Percentiles rank a stretch among this genome's conserved stretches.
These are phyloP conservation scores for Talaromyces nanjingensis DNA, from an alignment of 495 filamentous ascomycete genomes.

Conservation along the genomic window DNA sequence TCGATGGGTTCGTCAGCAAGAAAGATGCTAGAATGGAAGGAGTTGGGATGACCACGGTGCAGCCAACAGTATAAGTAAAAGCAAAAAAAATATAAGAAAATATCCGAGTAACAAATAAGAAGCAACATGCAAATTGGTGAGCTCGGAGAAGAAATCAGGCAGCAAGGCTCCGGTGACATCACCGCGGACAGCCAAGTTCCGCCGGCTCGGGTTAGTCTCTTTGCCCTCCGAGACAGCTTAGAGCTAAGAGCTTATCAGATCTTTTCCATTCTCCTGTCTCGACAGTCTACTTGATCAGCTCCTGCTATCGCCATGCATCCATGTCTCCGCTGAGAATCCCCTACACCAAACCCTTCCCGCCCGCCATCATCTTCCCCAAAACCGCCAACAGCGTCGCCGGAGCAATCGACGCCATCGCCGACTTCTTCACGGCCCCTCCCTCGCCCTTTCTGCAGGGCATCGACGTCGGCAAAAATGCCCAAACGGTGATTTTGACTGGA, in stretches of 20 bases:
- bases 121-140: too few relatives aligned
- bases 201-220: not conserved
- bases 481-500: conserved; percentile 78
- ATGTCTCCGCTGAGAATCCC: conserved; percentile 63
- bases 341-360: conserved; percentile 78
- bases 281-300: too few relatives aligned
- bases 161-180: not conserved
- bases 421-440: conserved; percentile 61
- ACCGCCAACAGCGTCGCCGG: conserved; percentile 61
- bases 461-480: conserved; percentile 36
- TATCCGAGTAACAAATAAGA: not conserved
- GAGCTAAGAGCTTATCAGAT: too few relatives aligned
- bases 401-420: conserved; percentile 66
- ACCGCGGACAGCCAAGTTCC: not conserved
- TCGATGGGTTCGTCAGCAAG: not conserved
- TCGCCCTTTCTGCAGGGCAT: conserved; percentile 39
- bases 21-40: not conserved
- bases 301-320: conserved; percentile 9
- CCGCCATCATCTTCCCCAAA: conserved; percentile 64
- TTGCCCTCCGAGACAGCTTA: too few relatives aligned
- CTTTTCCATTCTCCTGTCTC: too few relatives aligned
- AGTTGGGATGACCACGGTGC: not conserved
- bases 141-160: not conserved
- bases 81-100: not conserved
- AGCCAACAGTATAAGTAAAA: not conserved